phyloP scores from a whole-genome alignment of 1,284 basidiomycete genomes.

The Anthracocystis setariae region DNA sequence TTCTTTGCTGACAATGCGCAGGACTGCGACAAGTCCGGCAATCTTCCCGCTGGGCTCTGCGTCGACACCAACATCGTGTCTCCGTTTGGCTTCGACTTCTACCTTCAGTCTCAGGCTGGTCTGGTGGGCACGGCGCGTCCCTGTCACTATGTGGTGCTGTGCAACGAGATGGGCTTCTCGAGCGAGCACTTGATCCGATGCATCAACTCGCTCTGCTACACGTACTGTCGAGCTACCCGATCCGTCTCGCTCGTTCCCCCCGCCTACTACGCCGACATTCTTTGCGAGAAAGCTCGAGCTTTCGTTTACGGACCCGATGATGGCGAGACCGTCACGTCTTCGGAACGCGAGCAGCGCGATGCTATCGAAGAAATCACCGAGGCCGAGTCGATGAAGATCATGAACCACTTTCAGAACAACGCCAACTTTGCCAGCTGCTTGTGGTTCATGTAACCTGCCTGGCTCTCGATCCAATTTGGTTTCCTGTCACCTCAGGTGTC shows the following conservation, averaged over 20 bases:
- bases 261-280: constrained; percentile 70
- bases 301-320: constrained; percentile 67
- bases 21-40: constrained; percentile 69
- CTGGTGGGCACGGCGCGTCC: constrained; percentile 68
- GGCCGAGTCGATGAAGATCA: constrained; percentile 25
- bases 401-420: constrained; percentile 20
- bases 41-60: constrained; percentile 67
- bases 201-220: constrained; percentile 68
- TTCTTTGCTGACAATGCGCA: constrained; percentile 67
- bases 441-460: constrained; percentile 44
- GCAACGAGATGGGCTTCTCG: constrained; percentile 67
- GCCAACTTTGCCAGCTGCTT: constrained; percentile 20
- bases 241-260: constrained; percentile 68
- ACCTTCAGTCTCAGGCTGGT: constrained; percentile 61
- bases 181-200: constrained; percentile 56
- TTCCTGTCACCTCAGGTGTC: too few relatives aligned
- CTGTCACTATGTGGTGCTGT: constrained; percentile 68
- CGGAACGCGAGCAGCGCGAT: constrained; percentile 4
- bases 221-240: constrained; percentile 69
- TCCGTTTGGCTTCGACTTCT: constrained; percentile 69
- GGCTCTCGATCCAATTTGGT: not conserved
- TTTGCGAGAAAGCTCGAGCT: constrained; percentile 68
- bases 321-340: constrained; percentile 17
- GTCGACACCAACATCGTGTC: constrained; percentile 69
- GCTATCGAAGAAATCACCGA: constrained; percentile 14